Evolutionary conservation across 495 filamentous ascomycete genomes (phyloP), one percentile per base, ranked within the genome.

Genomic region (Penicillium dipodomyicola): DNA sequence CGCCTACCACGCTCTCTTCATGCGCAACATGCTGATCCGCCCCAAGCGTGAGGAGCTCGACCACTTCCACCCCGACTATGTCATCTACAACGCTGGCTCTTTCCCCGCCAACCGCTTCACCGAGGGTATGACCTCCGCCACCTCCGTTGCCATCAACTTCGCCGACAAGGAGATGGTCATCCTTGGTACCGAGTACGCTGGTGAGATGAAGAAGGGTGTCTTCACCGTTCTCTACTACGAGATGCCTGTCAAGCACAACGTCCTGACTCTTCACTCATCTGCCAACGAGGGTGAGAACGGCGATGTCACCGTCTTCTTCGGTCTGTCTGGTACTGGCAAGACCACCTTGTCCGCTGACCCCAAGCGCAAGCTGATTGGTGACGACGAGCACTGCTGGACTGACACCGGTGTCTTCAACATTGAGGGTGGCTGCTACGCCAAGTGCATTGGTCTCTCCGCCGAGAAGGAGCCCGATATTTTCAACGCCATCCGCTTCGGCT

Each of bases 1-100:
- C 72, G 94, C 94, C 76, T 98, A 98, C 83, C 94, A 98, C 83
- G 94, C 94, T 61, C 84, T 98, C 57, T 98, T 98, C 89, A 98
- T 98, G 94, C 90, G 95, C 66, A 98, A 98, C 82, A 98, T 98
- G 94, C 89, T 98, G 70, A 98, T 98, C 81, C 88, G 94, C 69
- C 94, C 94, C 55, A 78, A 84, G 43, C 82, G 81, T 50, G 89
- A 93, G 75, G 92, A 97, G 82, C 86, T 98, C 41, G 85, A 95
- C 76, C 83, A 89, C 79, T 98, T 98, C 84, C 91, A 96, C 75
- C 94, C 94, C 60, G 91, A 98, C 81, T 98, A 98, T 82, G 91
- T 92, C 65, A 97, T 98, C 80, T 98, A 98, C 86, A 98, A 98
- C 69, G 95, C 94, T 61, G 94, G 94, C 57, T 89, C 88, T 46